Evolutionary conservation across 257 asterid species (phyloP), one percentile per base, ranked within the genome.

Genomic region (Rauvolfia tetraphylla): DNA sequence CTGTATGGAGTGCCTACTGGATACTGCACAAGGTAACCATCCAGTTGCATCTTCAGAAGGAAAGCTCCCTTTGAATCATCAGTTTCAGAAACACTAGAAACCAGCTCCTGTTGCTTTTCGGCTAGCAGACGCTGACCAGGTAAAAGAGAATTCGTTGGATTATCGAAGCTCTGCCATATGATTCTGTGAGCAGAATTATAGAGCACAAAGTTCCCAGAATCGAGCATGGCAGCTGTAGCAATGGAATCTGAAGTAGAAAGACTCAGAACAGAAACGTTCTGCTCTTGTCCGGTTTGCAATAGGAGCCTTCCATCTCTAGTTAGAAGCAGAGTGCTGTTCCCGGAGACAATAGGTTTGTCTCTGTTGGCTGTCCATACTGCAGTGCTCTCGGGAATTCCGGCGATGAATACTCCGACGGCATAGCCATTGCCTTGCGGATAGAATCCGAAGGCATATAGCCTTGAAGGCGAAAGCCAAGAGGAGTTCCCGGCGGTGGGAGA

Each of bases 81-180:
- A 1, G 68, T 69, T 15, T 82, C 78, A 0, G 92, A 84, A 77
- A 81, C 88, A 15, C 86, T 77, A 17, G 93, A 82, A 51, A 76
- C 4, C 31, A 90, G 83, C 68, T 61, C 68, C 3, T 61, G 68
- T 75, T 73, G 66, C 20, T 17, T 5, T 0, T 57, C 78, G 0
- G 77, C 76, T 10, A 23, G 2, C 3, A 90, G 79, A 25, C 57
- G 75, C 71, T 87, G 92, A 2, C 86, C 85, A 0, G 88, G 83
- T 66, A 89, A 75, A 27, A 90, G 82, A 0, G 92, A 79, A 76
- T 87, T 77, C 3, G 92, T 88, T 7, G 90, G 92, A 74, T 79
- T 0, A 27, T 83, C 88, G 31, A 84, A 87, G 81, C 92, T 90
- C 83, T 81, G 91, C 96, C 96, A 87, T 2, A 76, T 75, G 29